These are phyloP conservation scores for Aquilaria sinensis DNA, from an alignment of 345 rosid genomes.

Conservation along the genomic window DNA sequence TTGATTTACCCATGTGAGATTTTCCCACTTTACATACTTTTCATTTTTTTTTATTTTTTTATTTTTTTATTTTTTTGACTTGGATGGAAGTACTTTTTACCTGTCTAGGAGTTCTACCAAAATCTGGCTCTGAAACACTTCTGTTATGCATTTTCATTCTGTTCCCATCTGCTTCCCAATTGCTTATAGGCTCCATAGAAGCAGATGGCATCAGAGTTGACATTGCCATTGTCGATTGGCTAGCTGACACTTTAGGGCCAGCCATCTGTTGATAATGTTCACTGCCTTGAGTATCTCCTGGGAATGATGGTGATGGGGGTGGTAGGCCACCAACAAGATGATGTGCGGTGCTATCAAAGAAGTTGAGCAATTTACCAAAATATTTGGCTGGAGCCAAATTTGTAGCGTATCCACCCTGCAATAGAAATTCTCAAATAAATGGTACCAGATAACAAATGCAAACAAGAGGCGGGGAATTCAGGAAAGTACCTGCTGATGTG, in stretches of 20 bases:
- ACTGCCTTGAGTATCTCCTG: conserved; percentile 26
- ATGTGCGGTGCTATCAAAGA: conserved; percentile 60
- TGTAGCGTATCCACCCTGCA: conserved; percentile 53
- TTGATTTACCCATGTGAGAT: too few species aligned
- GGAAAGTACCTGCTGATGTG: conserved; percentile 54
- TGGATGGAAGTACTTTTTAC: conserved; percentile 17
- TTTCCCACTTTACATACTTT: too few species aligned
- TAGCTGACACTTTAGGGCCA: conserved; percentile 30
- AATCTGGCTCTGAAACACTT: conserved; percentile 70
- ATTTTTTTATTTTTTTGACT: too few species aligned
- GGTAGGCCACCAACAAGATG: conserved; percentile 64
- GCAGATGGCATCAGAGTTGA: conserved; percentile 44
- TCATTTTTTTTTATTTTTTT: too few species aligned
- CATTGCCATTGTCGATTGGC: conserved; percentile 51
- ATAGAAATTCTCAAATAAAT: conserved; percentile 9
- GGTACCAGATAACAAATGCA: background rate
- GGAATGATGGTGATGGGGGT: conserved; percentile 51
- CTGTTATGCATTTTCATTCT: conserved; percentile 35
- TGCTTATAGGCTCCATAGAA: conserved; percentile 51
- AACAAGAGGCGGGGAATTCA: conserved; percentile 7
- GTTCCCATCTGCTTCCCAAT: conserved; percentile 34
- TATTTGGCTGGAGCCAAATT: conserved; percentile 61
- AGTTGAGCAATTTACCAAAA: conserved; percentile 52
- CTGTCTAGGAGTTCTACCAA: conserved; percentile 54
- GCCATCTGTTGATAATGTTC: conserved; percentile 32